Base-by-base conservation (phyloP, 2,329 filamentous ascomycete genomes). In the Aspergillus unguis region DNA sequence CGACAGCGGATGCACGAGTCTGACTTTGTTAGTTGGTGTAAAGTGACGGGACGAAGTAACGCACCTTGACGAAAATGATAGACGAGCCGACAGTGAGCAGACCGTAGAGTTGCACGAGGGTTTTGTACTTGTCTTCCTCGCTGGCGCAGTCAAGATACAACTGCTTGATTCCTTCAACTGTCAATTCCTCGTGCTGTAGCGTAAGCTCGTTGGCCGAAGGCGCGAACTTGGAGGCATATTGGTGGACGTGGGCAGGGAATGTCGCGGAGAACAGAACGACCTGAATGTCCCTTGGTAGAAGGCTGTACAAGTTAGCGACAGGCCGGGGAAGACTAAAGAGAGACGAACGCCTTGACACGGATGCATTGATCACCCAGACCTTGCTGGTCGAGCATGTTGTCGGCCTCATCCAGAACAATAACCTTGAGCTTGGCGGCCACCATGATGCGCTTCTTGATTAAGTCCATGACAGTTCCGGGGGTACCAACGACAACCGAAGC, bases 341-440 rank as follows among this genome's bases (percentile, higher is more conserved):
- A 17, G n/a, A 75, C 85, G 65, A 74, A 94, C 90, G 75, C 74
- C 77, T 95, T 96, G 62, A 96, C 90, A 61, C 92, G 85, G 63
- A 91, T 83, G 72, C 92, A 97, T 75, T 99, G 94, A 54, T 97
- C 94, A 48, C 94, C 94, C 50, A 99, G 80, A 47, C 94, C 92
- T 74, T 96, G 90, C 73, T 92, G 87, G 67, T 97, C 94, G 55
- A 99, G 78, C 94, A 99, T 99, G 76, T 96, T 97, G 76, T 99
- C 94, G 52, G 94, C 94, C 76, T 99, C 94, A 66, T 99, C 94
- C 48, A 99, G 81, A 51, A 96, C 92, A 56, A 99, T 81, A 6
- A 95, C 82, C 71, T 85, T 89, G 61, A 99, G 78, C 53, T 85
- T 75, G 17, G 80, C 83, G 0, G 84, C 73, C 62, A 95, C 84